Conservation (phyloP, 108 stramenopile genomes). For the Cyclotella distinguenda region DNA sequence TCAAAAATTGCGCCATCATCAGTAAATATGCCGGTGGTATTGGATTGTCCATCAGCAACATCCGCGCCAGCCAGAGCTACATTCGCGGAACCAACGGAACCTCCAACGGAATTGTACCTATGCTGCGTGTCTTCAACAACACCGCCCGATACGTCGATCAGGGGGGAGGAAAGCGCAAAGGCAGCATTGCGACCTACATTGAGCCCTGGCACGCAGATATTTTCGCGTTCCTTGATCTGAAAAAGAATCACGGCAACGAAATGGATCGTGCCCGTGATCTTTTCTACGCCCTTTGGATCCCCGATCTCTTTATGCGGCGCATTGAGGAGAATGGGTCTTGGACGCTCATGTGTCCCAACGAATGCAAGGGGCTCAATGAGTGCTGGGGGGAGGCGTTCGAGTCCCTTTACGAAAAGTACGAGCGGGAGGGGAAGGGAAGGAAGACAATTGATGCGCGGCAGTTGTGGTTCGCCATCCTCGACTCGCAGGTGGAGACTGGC, state of each 20-base stretch:
- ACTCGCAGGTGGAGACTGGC: constrained; percentile 99
- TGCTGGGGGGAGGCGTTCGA: constrained; percentile 91
- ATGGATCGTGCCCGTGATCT: constrained; percentile 94
- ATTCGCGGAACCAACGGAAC: constrained; percentile 98
- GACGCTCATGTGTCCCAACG: constrained; percentile 93
- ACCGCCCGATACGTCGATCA: constrained; percentile 99
- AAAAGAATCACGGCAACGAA: constrained; percentile 99
- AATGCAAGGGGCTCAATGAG: constrained; percentile 93
- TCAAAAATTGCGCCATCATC: constrained; percentile 98
- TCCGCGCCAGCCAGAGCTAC: constrained; percentile 92
- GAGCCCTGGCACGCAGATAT: constrained; percentile 99
- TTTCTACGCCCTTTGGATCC: constrained; percentile 99
- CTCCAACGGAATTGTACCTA: constrained; percentile 99
- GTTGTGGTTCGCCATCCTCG: constrained; percentile 98
- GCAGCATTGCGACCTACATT: constrained; percentile 96
- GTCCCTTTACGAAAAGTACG: constrained; percentile 93
- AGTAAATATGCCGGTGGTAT: constrained; percentile 99
- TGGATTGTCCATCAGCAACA: constrained; percentile 93
- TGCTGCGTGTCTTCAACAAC: constrained; percentile 99
- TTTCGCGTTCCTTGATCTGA: constrained; percentile 92
- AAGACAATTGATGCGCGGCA: constrained; percentile 94
- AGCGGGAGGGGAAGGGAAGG: constrained; percentile 89
- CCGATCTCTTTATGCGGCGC: constrained; percentile 98
- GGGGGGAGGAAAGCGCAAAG: constrained; percentile 99
- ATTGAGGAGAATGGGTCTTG: constrained; percentile 92